Conservation (phyloP, 2,329 filamentous ascomycete genomes). For the Exophiala sideris region DNA sequence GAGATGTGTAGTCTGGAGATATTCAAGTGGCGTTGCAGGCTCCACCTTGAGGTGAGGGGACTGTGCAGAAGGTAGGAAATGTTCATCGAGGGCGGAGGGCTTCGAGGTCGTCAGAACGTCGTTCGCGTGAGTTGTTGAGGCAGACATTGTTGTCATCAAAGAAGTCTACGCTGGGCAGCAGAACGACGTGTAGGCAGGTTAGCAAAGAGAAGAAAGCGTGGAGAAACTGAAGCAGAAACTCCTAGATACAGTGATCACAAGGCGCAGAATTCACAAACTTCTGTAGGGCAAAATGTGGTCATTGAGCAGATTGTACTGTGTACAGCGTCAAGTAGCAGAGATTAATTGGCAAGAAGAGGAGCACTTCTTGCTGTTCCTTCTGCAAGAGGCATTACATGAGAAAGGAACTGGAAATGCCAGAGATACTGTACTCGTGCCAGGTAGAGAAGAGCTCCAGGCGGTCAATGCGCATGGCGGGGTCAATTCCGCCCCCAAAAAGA, state of each 20-base stretch:
- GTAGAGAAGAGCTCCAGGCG: too few relatives aligned
- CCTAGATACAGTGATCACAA: background rate
- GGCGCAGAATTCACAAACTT: background rate
- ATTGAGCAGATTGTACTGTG: too few relatives aligned
- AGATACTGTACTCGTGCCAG: too few relatives aligned
- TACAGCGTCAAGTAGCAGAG: too few relatives aligned
- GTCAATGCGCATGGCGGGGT: too few relatives aligned
- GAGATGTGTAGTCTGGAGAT: constrained; percentile 48
- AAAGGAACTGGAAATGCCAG: too few relatives aligned
- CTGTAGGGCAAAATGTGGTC: background rate
- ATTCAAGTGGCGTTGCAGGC: constrained; percentile 54
- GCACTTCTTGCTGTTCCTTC: too few relatives aligned
- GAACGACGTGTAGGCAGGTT: background rate
- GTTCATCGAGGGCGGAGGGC: constrained; percentile 32
- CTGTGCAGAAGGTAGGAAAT: constrained; percentile 45
- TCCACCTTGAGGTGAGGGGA: constrained; percentile 53
- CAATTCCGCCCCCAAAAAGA: too few relatives aligned
- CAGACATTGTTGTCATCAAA: constrained; percentile 9
- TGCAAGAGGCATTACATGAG: too few relatives aligned
- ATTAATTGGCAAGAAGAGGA: too few relatives aligned
- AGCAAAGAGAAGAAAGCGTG: background rate
- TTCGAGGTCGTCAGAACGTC: constrained; percentile 4
- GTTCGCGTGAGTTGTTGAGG: background rate
- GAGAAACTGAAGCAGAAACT: background rate
- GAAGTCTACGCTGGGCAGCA: background rate